Base-by-base conservation (phyloP, 495 filamentous ascomycete genomes). In the Podospora australis region DNA sequence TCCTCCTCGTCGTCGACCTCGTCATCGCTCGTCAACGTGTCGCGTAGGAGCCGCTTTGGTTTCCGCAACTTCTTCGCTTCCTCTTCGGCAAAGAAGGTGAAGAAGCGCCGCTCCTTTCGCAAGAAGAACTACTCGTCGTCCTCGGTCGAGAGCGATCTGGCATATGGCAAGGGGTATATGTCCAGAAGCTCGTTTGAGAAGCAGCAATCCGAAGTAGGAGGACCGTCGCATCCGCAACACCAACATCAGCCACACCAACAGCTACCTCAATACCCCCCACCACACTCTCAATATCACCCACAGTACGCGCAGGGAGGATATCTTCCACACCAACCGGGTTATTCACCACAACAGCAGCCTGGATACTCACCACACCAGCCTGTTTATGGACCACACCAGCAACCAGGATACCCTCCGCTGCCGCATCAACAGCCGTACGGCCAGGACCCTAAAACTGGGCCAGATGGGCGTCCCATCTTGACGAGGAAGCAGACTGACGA, bases 81-180 rank as follows among this genome's bases (percentile, higher is more conserved):
- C 9, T 55, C 60, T 22, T 57, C 59, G 45, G 64, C 53, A 39
- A 68, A 71, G 57, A 70, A 66, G 54, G 70, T 73, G 25, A 70
- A 68, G 39, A 66, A 61, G 42, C 64, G 68, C 26, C 62, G 72
- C 23, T 65, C 62, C 2, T 62, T 77, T 16, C 66, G 63, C 39
- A 59, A 53, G 24, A 70, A 68, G 28, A 78, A 77, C 55, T 67
- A 62, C 17, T 75, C 71, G 14, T 69, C 68, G 4, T 73, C 69
- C 5, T 72, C 71, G 3, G 62, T 78, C 30, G 69, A 75, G 41
- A 71, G 68, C 34, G 75, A 78, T 43, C 54, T 80, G 35, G 77
- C 75, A 19, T 80, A 80, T 49, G 77, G 77, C 26, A 69, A 62
- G 14, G 77, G 75, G 7, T 80, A 75, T 51, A 62, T 78, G 35